These are phyloP conservation scores for Uncinocarpus reesii DNA, from an alignment of 2,329 filamentous ascomycete genomes.

Conservation along the genomic window DNA sequence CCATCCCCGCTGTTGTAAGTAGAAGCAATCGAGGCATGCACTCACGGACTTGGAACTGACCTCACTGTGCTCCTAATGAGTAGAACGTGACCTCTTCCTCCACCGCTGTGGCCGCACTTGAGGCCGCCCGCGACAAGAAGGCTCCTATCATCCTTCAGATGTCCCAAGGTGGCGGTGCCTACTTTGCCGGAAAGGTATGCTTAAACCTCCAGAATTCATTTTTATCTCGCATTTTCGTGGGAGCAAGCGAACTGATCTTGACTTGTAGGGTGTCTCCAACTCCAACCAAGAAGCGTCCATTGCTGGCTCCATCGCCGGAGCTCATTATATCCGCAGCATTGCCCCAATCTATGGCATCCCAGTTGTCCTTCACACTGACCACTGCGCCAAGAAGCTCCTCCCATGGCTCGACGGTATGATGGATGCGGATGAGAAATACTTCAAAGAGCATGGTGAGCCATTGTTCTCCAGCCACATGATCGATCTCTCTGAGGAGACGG, in stretches of 20 bases:
- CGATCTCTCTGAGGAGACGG: constrained; percentile 83
- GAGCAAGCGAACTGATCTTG: constrained; percentile 8
- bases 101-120: constrained; percentile 73
- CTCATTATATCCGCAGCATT: constrained; percentile 84
- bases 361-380: constrained; percentile 91
- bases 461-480: constrained; percentile 99
- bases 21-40: constrained; percentile 14
- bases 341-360: constrained; percentile 81
- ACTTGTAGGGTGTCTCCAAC: constrained; percentile 60
- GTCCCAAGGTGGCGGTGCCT: constrained; percentile 86
- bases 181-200: constrained; percentile 73
- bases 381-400: constrained; percentile 98
- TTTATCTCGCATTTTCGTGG: background rate
- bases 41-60: too few relatives aligned
- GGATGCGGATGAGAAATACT: constrained; percentile 86
- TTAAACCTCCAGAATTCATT: background rate
- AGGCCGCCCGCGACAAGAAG: constrained; percentile 88
- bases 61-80: too few relatives aligned
- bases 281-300: constrained; percentile 78
- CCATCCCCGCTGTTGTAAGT: constrained; percentile 68
- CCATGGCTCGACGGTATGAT: constrained; percentile 96
- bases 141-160: constrained; percentile 86
- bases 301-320: constrained; percentile 74
- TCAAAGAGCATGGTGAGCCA: constrained; percentile 84
- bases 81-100: constrained; percentile 89